phyloP scores from a whole-genome alignment of 1,284 basidiomycete species.

The Sporisorium scitamineum region DNA sequence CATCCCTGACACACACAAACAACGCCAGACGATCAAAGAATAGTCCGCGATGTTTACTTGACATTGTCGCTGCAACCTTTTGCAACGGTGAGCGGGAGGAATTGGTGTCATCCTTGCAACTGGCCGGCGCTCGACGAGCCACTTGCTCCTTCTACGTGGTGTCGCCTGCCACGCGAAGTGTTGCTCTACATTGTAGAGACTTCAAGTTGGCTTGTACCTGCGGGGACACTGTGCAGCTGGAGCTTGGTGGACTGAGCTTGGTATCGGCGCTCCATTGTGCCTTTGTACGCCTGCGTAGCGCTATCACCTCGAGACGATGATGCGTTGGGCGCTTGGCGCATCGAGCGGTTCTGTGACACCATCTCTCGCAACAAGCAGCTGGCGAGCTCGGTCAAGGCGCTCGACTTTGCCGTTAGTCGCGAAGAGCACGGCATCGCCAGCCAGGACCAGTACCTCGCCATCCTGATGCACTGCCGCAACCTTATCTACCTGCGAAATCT shows the following conservation, averaged over 20 bases:
- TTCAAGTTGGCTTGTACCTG: slow-evolving; percentile 27
- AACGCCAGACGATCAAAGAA: too few species aligned
- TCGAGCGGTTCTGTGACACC: slow-evolving; percentile 42
- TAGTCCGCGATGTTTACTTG: slow-evolving; percentile 6
- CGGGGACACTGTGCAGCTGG: slow-evolving; percentile 31
- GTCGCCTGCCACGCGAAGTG: slow-evolving; percentile 27
- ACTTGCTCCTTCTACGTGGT: slow-evolving; percentile 25
- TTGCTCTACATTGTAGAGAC: slow-evolving; percentile 29
- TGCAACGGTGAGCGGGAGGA: slow-evolving; percentile 23
- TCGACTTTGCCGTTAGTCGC: slow-evolving; percentile 46
- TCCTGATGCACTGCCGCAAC: slow-evolving; percentile 36
- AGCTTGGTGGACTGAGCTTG: slow-evolving; percentile 30
- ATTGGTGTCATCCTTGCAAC: slow-evolving; percentile 28
- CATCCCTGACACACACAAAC: background rate
- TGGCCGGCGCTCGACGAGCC: slow-evolving; percentile 23
- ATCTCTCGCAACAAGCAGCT: slow-evolving; percentile 32
- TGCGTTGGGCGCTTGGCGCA: slow-evolving; percentile 22
- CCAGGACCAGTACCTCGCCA: slow-evolving; percentile 36
- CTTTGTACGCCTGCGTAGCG: slow-evolving; percentile 33
- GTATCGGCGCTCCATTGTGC: slow-evolving; percentile 19
- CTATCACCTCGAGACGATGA: slow-evolving; percentile 37
- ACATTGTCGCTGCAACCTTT: background rate
- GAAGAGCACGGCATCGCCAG: slow-evolving; percentile 38
- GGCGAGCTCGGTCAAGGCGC: slow-evolving; percentile 28
- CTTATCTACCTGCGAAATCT: slow-evolving; percentile 47